Percentiles rank a stretch among this genome's conserved stretches.
phyloP scores from a whole-genome alignment of 176 grass and related monocot species.

The maize (Zea mays) region Zm-B73-REFERENCE-NAM-5.0 NC_050099.1:178636001-178636500 shows the following conservation, averaged over 20 bases:
- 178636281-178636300: conserved; percentile 36
- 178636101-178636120: background rate
- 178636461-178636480: too few species aligned
- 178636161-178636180: background rate
- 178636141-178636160: conserved; percentile 6
- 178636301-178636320: conserved; percentile 65
- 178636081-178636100: conserved; percentile 32
- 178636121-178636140: background rate
- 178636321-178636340: conserved; percentile 74
- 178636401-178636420: background rate
- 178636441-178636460: too few species aligned
- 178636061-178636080: conserved; percentile 14
- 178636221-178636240: background rate
- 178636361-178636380: conserved; percentile 22
- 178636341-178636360: conserved; percentile 62
- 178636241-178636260: too few species aligned
- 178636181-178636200: background rate
- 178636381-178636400: background rate
- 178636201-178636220: conserved; percentile 28
- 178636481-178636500: too few species aligned
- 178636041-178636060: background rate
- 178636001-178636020: background rate
- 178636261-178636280: too few species aligned
- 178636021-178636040: too few species aligned
- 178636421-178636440: background rate